Evolutionary conservation across 768 basidiomycete species (phyloP), one percentile per base, ranked within the genome.

Genomic region (Rhizopogon vesiculosus): DNA sequence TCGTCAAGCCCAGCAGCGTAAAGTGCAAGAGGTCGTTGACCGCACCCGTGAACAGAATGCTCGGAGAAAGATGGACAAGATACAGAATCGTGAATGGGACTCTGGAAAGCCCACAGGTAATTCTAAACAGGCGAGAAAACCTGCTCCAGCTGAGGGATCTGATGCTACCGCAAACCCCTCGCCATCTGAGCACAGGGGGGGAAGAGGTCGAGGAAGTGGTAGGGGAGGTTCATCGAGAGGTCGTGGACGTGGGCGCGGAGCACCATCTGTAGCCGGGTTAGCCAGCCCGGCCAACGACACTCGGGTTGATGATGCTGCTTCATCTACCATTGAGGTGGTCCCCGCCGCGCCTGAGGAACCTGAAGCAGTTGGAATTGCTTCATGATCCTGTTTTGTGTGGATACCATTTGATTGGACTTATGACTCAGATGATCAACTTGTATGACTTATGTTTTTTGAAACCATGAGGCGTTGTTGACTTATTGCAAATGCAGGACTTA

Each of bases 41-140:
- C 80, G 79, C 29, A 79, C 87, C 35, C 83, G 90, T 29, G 87
- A 89, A 64, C 82, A 88, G 73, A 90, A 88, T 60, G 89, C 89
- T 52, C 83, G 82, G 61, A 77, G 86, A 38, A 93, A 93, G 74
- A 76, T 91, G 79, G 88, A 87, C n/a, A 90, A 86, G 73, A 78
- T 83, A 22, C 83, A 82, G 63, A 83, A 73, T 59, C 81, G 91
- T 15, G 91, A 93, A 73, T 93, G 91, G 91, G 91, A 93, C 67
- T 85, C 88, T 29, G 87, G 83, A 18, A 93, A 93, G 62, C 69
- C 76, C 7, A 31, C 53, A 1, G 55, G 45, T 10, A 58, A 64
- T 12, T 56, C 60, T 57, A 66, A 59, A 33, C 60, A 56, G 41
- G 42, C 53, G 45, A 64, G 45, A 41, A 48, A 46, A 16, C 51